Conservation (phyloP, 2,329 filamentous ascomycete genomes). For the Endothia cerciana region DNA sequence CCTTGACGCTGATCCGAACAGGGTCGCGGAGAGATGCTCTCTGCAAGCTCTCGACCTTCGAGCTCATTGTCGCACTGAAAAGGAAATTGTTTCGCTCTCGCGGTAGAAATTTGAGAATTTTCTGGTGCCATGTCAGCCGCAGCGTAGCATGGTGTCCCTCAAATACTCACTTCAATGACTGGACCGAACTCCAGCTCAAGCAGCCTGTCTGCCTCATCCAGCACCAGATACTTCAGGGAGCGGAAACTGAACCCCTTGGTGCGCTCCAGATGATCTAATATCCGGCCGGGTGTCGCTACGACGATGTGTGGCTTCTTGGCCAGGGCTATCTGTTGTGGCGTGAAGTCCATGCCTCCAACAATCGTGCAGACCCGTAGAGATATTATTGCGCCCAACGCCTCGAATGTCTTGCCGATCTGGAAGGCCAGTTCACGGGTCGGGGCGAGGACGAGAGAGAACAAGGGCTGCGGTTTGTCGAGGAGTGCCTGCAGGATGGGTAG, state of each 20-base stretch:
- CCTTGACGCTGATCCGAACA: slow-evolving; percentile 78
- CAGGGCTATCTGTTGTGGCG: slow-evolving; percentile 84
- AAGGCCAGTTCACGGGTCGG: slow-evolving; percentile 92
- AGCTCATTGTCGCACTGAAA: slow-evolving; percentile 93
- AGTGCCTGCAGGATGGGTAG: slow-evolving; percentile 90
- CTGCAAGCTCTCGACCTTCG: slow-evolving; percentile 90
- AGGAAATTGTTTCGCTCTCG: slow-evolving; percentile 80
- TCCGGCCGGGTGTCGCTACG: slow-evolving; percentile 86
- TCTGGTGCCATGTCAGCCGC: slow-evolving; percentile 50
- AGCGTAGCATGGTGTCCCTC: slow-evolving; percentile 35
- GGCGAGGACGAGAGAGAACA: slow-evolving; percentile 89
- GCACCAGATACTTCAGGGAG: slow-evolving; percentile 83
- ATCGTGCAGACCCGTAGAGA: slow-evolving; percentile 85
- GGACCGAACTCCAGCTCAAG: slow-evolving; percentile 88
- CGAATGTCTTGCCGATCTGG: slow-evolving; percentile 87
- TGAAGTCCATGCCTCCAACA: slow-evolving; percentile 95
- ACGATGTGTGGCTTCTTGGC: slow-evolving; percentile 96
- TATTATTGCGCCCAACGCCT: slow-evolving; percentile 84
- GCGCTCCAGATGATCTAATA: slow-evolving; percentile 92
- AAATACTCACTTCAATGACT: slow-evolving; percentile 79
- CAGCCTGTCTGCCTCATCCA: slow-evolving; percentile 92
- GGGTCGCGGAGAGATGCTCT: slow-evolving; percentile 86
- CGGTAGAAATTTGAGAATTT: slow-evolving; percentile 87
- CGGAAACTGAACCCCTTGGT: slow-evolving; percentile 93
- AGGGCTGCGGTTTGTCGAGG: slow-evolving; percentile 81